Conservation (phyloP, 1,284 basidiomycete species). For the Trichosporon inkin region DNA sequence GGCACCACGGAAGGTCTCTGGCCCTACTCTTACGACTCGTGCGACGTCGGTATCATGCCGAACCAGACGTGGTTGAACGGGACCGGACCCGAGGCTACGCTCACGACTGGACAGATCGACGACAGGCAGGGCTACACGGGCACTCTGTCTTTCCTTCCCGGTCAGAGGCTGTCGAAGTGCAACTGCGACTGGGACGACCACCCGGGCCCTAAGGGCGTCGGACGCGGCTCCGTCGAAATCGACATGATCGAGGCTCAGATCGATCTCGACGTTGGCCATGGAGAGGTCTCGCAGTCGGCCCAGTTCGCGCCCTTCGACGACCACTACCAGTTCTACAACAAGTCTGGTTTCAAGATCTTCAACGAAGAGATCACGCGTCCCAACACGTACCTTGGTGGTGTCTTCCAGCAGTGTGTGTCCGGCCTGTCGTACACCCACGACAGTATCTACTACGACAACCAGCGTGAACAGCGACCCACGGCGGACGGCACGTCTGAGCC, state of each 20-base stretch:
- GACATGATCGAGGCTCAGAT: slow-evolving; percentile 63
- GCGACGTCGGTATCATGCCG: slow-evolving; percentile 36
- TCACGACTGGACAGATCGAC: slow-evolving; percentile 36
- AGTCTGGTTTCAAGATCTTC: slow-evolving; percentile 39
- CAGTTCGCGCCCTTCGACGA: slow-evolving; percentile 58
- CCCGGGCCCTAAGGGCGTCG: slow-evolving; percentile 59
- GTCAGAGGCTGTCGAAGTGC: slow-evolving; percentile 55
- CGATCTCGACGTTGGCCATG: slow-evolving; percentile 18
- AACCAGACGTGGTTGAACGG: slow-evolving; percentile 45
- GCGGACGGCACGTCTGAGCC: slow-evolving; percentile 24
- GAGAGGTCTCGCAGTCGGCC: slow-evolving; percentile 32
- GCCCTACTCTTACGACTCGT: slow-evolving; percentile 47
- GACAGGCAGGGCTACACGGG: slow-evolving; percentile 25
- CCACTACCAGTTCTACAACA: slow-evolving; percentile 60
- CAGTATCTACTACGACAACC: slow-evolving; percentile 55
- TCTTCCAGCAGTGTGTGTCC: slow-evolving; percentile 73
- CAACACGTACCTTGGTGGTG: slow-evolving; percentile 72
- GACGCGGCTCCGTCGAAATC: slow-evolving; percentile 62
- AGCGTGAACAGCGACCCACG: slow-evolving; percentile 20
- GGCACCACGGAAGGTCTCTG: slow-evolving; percentile 64
- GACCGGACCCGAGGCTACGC: slow-evolving; percentile 44
- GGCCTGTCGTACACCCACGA: slow-evolving; percentile 57
- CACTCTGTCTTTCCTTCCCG: slow-evolving; percentile 48
- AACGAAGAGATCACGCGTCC: slow-evolving; percentile 55
- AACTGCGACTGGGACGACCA: slow-evolving; percentile 58